These are phyloP conservation scores for Botrytis cinerea DNA, from an alignment of 2,329 filamentous ascomycete genomes.

Conservation along the genomic window DNA sequence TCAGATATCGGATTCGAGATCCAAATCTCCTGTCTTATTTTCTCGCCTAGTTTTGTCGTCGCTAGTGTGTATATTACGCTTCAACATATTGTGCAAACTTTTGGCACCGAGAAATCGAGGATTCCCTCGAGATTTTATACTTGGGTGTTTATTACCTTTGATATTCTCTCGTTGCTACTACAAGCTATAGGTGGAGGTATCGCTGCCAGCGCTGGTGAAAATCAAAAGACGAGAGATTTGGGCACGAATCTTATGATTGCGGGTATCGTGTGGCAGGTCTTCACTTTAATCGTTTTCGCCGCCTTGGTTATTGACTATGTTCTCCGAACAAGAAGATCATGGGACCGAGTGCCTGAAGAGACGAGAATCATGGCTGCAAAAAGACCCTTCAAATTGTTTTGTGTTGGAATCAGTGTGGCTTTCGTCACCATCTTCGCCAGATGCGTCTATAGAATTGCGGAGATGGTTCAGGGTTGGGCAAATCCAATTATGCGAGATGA, in stretches of 20 bases:
- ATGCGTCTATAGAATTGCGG: constrained; percentile 47
- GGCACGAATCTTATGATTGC: constrained; percentile 44
- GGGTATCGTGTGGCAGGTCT: constrained; percentile 45
- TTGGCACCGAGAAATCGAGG: constrained; percentile 27
- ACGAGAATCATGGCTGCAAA: constrained; percentile 24
- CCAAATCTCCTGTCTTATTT: constrained; percentile 47
- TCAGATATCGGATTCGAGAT: constrained; percentile 47
- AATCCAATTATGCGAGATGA: constrained; percentile 65
- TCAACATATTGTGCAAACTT: constrained; percentile 31
- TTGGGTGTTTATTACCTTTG: constrained; percentile 59
- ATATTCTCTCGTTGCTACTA: constrained; percentile 57
- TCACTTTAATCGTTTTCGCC: constrained; percentile 44
- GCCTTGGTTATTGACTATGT: constrained; percentile 52
- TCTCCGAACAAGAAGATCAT: constrained; percentile 40
- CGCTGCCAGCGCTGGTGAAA: constrained; percentile 41
- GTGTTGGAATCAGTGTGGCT: constrained; percentile 27
- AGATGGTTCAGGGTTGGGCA: constrained; percentile 66
- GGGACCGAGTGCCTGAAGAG: constrained; percentile 27
- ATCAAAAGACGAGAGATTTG: constrained; percentile 23
- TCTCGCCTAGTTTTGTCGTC: constrained; percentile 54
- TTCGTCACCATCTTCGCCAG: constrained; percentile 31
- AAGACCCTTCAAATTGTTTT: constrained; percentile 30
- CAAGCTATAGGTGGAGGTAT: constrained; percentile 60
- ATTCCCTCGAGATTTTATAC: constrained; percentile 50
- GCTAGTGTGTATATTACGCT: constrained; percentile 64